Conservation (phyloP, 139 green algal species). For the Axilococcus clingmanii region DNA sequence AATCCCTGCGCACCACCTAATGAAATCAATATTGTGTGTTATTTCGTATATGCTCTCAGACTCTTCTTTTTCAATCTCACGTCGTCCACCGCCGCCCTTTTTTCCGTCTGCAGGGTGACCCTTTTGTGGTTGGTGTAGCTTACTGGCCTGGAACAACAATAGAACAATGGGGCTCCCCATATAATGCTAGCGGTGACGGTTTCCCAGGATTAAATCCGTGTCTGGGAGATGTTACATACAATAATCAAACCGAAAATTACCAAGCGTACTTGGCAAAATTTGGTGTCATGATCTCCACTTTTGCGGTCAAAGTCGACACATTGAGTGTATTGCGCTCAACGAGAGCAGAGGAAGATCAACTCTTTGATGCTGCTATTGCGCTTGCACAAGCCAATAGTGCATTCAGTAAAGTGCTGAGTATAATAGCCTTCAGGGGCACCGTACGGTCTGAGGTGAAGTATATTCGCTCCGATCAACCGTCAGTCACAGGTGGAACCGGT, state of each 20-base stretch:
- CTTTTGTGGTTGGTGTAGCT: constrained; percentile 30
- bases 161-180: constrained; percentile 15
- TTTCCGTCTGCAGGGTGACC: constrained; percentile 12
- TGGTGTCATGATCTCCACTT: constrained; percentile 28
- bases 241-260: constrained; percentile 4
- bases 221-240: background rate
- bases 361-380: constrained; percentile 5
- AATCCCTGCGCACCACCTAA: too few species aligned
- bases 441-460: constrained; percentile 28
- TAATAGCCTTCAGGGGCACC: constrained; percentile 31
- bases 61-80: too few species aligned
- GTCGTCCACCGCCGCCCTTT: too few species aligned
- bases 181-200: background rate
- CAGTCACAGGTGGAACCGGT: constrained; percentile 14
- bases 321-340: constrained; percentile 20
- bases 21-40: too few species aligned
- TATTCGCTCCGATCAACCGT: constrained; percentile 10
- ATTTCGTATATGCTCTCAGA: too few species aligned
- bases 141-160: constrained; percentile 33
- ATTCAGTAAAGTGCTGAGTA: constrained; percentile 6
- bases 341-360: constrained; percentile 14
- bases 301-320: constrained; percentile 25
- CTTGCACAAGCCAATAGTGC: background rate
- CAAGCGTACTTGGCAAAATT: constrained; percentile 5
- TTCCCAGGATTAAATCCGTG: constrained; percentile 24